Evolutionary conservation across 345 rosid genomes (phyloP).

Genomic region (Lumnitzera racemosa): DNA sequence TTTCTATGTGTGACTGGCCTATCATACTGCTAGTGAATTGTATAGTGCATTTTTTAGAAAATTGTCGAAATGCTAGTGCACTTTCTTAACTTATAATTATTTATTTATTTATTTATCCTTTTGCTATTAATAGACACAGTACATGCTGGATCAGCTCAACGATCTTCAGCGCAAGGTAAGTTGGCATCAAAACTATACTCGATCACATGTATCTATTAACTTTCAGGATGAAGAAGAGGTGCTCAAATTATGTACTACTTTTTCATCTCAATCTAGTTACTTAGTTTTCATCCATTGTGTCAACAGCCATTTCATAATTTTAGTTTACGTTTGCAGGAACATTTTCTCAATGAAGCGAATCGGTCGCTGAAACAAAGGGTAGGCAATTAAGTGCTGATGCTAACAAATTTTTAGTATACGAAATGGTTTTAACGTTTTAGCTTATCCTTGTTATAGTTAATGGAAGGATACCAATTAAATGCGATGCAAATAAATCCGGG

Average conservation of each 20-base stretch:
- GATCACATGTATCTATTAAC: too few relatives aligned
- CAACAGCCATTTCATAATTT: too few relatives aligned
- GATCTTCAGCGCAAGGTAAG: constrained; percentile 83
- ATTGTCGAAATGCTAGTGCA: too few relatives aligned
- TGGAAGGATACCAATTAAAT: constrained; percentile 78
- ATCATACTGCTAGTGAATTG: too few relatives aligned
- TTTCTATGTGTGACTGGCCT: too few relatives aligned
- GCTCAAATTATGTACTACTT: too few relatives aligned
- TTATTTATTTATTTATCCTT: neutral
- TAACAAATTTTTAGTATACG: too few relatives aligned
- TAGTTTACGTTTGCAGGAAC: constrained; percentile 40
- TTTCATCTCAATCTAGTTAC: neutral
- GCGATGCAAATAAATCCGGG: constrained; percentile 56
- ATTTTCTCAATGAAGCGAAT: constrained; percentile 69
- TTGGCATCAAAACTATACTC: too few relatives aligned
- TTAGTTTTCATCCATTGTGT: neutral
- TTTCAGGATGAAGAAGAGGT: too few relatives aligned
- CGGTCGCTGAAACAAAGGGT: constrained; percentile 78
- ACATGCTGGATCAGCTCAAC: constrained; percentile 86
- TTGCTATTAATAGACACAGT: constrained; percentile 50
- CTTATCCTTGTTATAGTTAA: constrained; percentile 19
- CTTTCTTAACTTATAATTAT: too few relatives aligned
- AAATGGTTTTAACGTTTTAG: too few relatives aligned
- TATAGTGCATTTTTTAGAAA: neutral
- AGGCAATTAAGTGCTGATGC: constrained; percentile 4